Base-by-base conservation (phyloP, 1,139 yeast genomes). In the Yamadazyma triangularis region DNA sequence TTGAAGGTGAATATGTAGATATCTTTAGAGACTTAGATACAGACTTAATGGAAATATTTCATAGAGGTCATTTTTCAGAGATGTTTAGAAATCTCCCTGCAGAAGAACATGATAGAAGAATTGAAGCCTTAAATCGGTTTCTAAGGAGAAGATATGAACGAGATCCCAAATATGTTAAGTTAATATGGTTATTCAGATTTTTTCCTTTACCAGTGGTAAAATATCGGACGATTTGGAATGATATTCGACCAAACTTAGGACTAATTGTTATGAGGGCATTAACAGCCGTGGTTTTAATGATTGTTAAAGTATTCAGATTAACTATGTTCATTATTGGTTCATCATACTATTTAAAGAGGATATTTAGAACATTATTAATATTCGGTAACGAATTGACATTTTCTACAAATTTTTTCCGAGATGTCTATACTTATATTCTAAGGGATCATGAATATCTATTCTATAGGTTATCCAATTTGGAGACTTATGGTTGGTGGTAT, bases 361-460 rank as follows among this genome's bases (percentile, higher is more conserved):
- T 39, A 8, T 29, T 53, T 11, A 36, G 40, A 29, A 29, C 41
- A 13, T 32, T 58, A 11, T 45, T 56, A 28, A 36, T 45, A 24
- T 55, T 54, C 34, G 60, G 63, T 27, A 53, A 58, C 35, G 42
- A 52, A 28, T 47, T 57, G 15, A 59, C 69, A 3, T 61, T 50
- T 38, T 57, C 65, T 3, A 42, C 45, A 13, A 56, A 53, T 34
- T 58, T 57, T 30, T 34, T 59, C 16, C 28, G 41, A 21, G 69
- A 64, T 38, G 40, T 54, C 15, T 30, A 53, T 27, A 58, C 68
- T 2, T 63, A 43, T 37, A 26, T 53, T 3, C 29, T 56, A 12
- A 41, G 57, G 15, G 44, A 58, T 33, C 42, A 49, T 18, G 22
- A 28, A 6, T 11, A 18, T 10, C 7, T 40, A 2, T 39, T 42